Conservation (phyloP, 768 basidiomycete genomes). For the Panus rudis region DNA sequence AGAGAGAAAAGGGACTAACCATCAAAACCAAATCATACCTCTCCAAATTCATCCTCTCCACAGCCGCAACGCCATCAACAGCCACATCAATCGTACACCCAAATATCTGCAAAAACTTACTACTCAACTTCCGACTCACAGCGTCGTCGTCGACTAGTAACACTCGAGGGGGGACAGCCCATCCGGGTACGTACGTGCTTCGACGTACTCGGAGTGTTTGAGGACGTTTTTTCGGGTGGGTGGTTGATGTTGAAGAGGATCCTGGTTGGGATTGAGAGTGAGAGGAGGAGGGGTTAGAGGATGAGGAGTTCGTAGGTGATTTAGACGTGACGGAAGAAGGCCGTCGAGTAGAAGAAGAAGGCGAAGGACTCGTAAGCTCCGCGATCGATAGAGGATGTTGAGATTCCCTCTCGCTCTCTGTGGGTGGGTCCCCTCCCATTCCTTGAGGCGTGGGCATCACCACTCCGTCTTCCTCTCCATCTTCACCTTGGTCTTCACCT, state of each 20-base stretch:
- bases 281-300: background rate
- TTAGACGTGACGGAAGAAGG: too few relatives aligned
- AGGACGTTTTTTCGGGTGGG: slow-evolving; percentile 12
- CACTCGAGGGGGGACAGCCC: slow-evolving; percentile 88
- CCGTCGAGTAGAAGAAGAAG: background rate
- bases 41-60: slow-evolving; percentile 93
- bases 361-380: background rate
- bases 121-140: slow-evolving; percentile 80
- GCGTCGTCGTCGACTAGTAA: slow-evolving; percentile 94
- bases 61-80: slow-evolving; percentile 86
- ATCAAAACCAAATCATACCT: slow-evolving; percentile 96
- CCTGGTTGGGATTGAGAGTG: background rate
- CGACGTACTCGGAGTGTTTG: slow-evolving; percentile 62
- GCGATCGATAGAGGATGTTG: slow-evolving; percentile 15
- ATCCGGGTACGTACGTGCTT: slow-evolving; percentile 80
- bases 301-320: slow-evolving; percentile 1
- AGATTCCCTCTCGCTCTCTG: slow-evolving; percentile 19
- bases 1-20: slow-evolving; percentile 42
- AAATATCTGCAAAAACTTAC: slow-evolving; percentile 92
- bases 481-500: too few relatives aligned
- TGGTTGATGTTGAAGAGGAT: slow-evolving; percentile 4
- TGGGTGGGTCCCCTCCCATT: slow-evolving; percentile 23
- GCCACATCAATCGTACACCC: slow-evolving; percentile 94
- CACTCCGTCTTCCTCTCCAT: slow-evolving; percentile 9
- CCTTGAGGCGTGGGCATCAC: slow-evolving; percentile 24